Evolutionary conservation across 495 filamentous ascomycete species (phyloP), one percentile per base, ranked within the genome.

Genomic region (Oidiodendron maius): DNA sequence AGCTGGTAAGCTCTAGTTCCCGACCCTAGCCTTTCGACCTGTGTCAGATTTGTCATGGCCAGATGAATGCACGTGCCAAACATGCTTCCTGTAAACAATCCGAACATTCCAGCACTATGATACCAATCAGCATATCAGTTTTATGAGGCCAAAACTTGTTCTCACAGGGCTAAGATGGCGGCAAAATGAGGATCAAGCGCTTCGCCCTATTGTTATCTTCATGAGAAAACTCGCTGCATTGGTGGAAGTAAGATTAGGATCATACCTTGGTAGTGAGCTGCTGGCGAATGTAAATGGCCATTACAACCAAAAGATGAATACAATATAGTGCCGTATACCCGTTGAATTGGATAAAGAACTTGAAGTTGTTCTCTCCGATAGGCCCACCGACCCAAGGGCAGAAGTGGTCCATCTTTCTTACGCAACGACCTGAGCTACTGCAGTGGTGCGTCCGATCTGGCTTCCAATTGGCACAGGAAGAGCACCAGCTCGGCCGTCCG

Each of bases 341-440:
- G 3, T 81, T 80, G 55, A 95, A 94, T 55, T 95, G 91, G 11
- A 89, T 71, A 53, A 96, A 96, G 55, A 86, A 96, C 52, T 96
- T 95, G 69, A 86, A 89, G 11, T 72, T 75, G 0, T 68, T 90
- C 59, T 95, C 91, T 0, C 81, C 85, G 9, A 96, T 81, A 44
- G 94, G 82, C 15, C 91, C 91, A 18, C 91, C 91, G 43, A 94
- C 90, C 89, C 91, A 96, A 1, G 91, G 91, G 63, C 91, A 96
- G 57, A 87, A 95, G 62, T 96, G 91, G 55, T 96, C 91, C 85
- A 95, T 91, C 56, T 88, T 91, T 24, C 71, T 69, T 23, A 91
- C 82, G 64, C 91, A 96, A 25, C 89, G 72, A 38, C 80, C 80
- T 11, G 90, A 67, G 56, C 93, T 85, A 35, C 82, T 82, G 61